A percentile compares a stretch with the other conserved stretches of the same genome.
phyloP scores from a whole-genome alignment of 2,329 filamentous ascomycete genomes.

The Nemania serpens region DNA sequence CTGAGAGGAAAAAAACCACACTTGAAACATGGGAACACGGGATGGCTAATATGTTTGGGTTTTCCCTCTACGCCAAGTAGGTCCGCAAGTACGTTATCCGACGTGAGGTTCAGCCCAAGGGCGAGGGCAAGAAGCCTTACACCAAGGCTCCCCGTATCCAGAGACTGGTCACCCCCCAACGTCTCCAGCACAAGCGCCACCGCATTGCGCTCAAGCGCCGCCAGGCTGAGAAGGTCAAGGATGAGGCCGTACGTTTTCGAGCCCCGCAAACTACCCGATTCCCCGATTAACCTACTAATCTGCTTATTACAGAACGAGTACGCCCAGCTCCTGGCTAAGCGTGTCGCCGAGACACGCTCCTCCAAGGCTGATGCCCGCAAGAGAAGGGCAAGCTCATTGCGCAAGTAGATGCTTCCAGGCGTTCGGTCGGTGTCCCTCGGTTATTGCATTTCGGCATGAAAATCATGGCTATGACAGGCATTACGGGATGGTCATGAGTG shows the following conservation, averaged over 20 bases:
- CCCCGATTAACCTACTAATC: conserved; percentile 43
- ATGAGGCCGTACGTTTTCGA: conserved; percentile 83
- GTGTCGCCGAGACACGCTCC: conserved; percentile 93
- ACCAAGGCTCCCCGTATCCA: conserved; percentile 99
- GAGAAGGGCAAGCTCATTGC: conserved; percentile 94
- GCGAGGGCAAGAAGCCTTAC: conserved; percentile 96
- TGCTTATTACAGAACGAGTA: conserved; percentile 81
- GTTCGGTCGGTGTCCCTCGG: conserved; percentile 45
- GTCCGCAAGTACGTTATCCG: conserved; percentile 99
- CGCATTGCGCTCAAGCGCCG: conserved; percentile 97
- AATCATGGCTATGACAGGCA: conserved; percentile 38
- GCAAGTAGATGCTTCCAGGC: conserved; percentile 68
- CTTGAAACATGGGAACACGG: conserved; percentile 19
- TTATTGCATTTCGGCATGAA: conserved; percentile 44
- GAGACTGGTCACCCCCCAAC: conserved; percentile 98
- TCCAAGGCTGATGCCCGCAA: conserved; percentile 94
- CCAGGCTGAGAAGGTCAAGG: conserved; percentile 95
- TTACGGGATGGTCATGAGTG: conserved; percentile 35
- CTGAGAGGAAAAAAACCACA: conserved; percentile 39
- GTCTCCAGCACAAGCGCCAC: conserved; percentile 99
- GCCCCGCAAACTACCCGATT: neutral
- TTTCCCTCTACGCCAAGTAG: conserved; percentile 53
- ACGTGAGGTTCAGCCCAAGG: conserved; percentile 95
- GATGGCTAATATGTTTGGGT: conserved; percentile 47
- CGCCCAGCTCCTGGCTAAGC: conserved; percentile 93